These are phyloP conservation scores for Heracleum sosnowskyi DNA, from an alignment of 129 eudicot genomes.

Conservation along the genomic window DNA sequence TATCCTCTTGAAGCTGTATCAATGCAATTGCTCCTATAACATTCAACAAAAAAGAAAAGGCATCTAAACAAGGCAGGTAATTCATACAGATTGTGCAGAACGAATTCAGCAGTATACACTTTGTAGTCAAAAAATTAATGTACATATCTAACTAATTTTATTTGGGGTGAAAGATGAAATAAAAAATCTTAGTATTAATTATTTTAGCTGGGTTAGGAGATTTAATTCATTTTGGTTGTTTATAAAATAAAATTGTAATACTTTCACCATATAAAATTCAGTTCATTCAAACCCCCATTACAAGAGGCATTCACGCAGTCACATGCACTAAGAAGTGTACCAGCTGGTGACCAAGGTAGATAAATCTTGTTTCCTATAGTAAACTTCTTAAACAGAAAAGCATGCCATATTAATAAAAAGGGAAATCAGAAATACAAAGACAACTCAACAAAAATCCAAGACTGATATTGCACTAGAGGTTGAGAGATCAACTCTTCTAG, in stretches of 20 bases:
- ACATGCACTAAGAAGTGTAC: slow-evolving; percentile 2
- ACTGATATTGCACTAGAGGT: not conserved
- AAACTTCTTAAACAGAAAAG: not conserved
- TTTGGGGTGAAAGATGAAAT: not conserved
- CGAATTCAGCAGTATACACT: not conserved
- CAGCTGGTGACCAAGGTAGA: not conserved
- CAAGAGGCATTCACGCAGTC: not conserved
- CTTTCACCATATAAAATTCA: not conserved
- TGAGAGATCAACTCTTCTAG: not conserved
- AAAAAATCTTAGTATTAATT: not conserved
- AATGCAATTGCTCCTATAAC: slow-evolving; percentile 84
- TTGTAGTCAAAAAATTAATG: not conserved
- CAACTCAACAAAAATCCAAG: not conserved
- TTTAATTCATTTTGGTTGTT: not conserved
- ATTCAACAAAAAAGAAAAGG: slow-evolving; percentile 16
- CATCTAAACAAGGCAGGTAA: not conserved
- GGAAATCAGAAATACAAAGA: not conserved
- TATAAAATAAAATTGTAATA: not conserved
- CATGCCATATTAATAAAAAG: not conserved
- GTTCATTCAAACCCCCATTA: not conserved
- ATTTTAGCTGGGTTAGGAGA: not conserved
- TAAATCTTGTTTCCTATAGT: not conserved
- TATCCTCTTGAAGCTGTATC: slow-evolving; percentile 94
- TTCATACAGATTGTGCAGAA: not conserved
- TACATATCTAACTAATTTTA: not conserved